Conservation (phyloP, 768 basidiomycete genomes). For the Phlebiopsis gigantea region DNA sequence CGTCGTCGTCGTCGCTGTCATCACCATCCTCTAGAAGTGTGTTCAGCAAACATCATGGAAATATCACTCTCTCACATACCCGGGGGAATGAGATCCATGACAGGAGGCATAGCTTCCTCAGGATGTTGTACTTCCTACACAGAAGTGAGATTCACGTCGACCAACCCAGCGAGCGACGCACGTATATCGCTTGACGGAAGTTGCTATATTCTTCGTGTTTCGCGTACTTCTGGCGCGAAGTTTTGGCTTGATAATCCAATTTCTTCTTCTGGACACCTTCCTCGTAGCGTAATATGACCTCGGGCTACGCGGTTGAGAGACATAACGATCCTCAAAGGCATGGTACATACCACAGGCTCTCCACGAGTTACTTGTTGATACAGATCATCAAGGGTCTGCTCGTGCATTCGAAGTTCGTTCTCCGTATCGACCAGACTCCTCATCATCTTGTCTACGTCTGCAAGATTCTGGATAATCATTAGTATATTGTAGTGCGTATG, state of each 20-base stretch:
- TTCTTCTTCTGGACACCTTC: conserved; percentile 35
- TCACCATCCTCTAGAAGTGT: conserved; percentile 63
- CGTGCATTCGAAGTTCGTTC: conserved; percentile 54
- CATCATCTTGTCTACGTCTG: conserved; percentile 62
- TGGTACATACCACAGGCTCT: conserved; percentile 53
- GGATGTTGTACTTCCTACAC: conserved; percentile 63
- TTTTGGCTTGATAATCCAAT: conserved; percentile 50
- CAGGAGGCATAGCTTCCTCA: conserved; percentile 66
- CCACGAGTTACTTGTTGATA: conserved; percentile 51
- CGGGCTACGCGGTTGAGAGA: conserved; percentile 34
- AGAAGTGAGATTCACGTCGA: neutral
- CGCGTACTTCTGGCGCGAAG: conserved; percentile 75
- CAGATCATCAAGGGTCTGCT: conserved; percentile 46
- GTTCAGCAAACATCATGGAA: neutral
- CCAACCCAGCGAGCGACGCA: conserved; percentile 26
- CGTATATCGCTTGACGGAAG: conserved; percentile 67
- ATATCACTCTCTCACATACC: too few relatives aligned
- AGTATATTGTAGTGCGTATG: neutral
- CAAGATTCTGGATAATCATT: conserved; percentile 38
- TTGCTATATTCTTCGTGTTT: conserved; percentile 51
- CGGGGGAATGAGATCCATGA: conserved; percentile 64
- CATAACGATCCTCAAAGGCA: neutral
- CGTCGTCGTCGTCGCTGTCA: conserved; percentile 80
- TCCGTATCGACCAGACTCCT: conserved; percentile 63
- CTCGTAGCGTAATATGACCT: conserved; percentile 48